These are phyloP conservation scores for Pichia sp. DNA, from an alignment of 1,139 yeast genomes.

Conservation along the genomic window DNA sequence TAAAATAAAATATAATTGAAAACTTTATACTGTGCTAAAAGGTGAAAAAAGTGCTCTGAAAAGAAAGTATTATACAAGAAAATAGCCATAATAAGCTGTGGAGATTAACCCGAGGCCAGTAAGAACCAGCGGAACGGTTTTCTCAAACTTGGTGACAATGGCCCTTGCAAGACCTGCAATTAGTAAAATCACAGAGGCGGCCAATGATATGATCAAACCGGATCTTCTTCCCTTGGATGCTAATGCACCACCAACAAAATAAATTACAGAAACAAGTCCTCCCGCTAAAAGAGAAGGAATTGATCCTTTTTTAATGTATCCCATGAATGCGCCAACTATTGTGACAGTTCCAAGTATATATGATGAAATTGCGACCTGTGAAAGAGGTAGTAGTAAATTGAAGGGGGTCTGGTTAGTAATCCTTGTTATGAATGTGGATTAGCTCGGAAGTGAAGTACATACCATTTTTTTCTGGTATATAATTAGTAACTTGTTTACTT, in stretches of 20 bases:
- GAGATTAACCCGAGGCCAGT: slow-evolving; percentile 63
- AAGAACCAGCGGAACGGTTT: slow-evolving; percentile 73
- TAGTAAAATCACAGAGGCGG: slow-evolving; percentile 60
- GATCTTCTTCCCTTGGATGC: slow-evolving; percentile 67
- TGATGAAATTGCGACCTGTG: slow-evolving; percentile 13
- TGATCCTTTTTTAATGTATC: slow-evolving; percentile 57
- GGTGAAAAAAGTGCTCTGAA: not conserved
- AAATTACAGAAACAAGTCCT: slow-evolving; percentile 59
- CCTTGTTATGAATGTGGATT: too few species aligned
- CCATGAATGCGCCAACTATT: slow-evolving; percentile 31
- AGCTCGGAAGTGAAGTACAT: slow-evolving; percentile 4
- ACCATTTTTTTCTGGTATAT: not conserved
- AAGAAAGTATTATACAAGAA: slow-evolving; percentile 3
- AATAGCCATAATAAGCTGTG: slow-evolving; percentile 56
- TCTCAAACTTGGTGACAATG: slow-evolving; percentile 37
- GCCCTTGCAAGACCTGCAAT: slow-evolving; percentile 65
- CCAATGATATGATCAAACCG: slow-evolving; percentile 79
- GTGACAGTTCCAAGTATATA: slow-evolving; percentile 22
- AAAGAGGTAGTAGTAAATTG: not conserved
- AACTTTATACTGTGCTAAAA: too few species aligned
- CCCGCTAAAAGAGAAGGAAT: slow-evolving; percentile 83
- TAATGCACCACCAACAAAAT: slow-evolving; percentile 76
- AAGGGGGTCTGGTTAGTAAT: not conserved
- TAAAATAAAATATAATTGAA: too few species aligned
- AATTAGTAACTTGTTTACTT: not conserved